These are phyloP conservation scores for Diphasiastrum complanatum DNA, from an alignment of 83 land plant species.

Conservation along the genomic window DNA sequence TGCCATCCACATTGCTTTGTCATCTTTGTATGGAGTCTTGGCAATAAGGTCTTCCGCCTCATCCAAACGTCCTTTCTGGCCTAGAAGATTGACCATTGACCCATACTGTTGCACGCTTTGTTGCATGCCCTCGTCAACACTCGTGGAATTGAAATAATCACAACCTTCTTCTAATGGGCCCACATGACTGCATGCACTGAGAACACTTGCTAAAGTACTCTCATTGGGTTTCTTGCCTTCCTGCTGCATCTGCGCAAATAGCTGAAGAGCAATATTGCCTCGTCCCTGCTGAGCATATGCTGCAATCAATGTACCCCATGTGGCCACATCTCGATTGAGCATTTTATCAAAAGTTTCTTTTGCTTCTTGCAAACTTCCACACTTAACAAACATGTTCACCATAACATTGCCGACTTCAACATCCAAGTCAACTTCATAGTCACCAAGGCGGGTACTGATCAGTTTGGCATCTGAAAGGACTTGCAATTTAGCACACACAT, in stretches of 20 bases:
- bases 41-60: conserved; percentile 10
- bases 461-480: too few relatives aligned
- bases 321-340: not conserved
- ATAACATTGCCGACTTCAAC: not conserved
- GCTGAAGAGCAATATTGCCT: not conserved
- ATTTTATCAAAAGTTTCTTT: not conserved
- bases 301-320: not conserved
- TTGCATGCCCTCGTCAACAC: too few relatives aligned
- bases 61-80: not conserved
- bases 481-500: not conserved
- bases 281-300: not conserved
- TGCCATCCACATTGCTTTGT: conserved; percentile 8
- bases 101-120: too few relatives aligned
- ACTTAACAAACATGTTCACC: too few relatives aligned
- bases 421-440: too few relatives aligned
- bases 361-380: not conserved
- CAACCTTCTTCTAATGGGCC: conserved; percentile 6
- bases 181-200: not conserved
- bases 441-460: too few relatives aligned
- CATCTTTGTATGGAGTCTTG: conserved; percentile 14
- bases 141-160: not conserved
- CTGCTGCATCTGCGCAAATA: conserved; percentile 3
- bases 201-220: conserved; percentile 4
- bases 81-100: too few relatives aligned
- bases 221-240: conserved; percentile 10